Percentiles rank a stretch among this genome's conserved stretches.
Evolutionary conservation across 2,329 filamentous ascomycete genomes (phyloP).

Genomic region (Cadophora sp.): DNA sequence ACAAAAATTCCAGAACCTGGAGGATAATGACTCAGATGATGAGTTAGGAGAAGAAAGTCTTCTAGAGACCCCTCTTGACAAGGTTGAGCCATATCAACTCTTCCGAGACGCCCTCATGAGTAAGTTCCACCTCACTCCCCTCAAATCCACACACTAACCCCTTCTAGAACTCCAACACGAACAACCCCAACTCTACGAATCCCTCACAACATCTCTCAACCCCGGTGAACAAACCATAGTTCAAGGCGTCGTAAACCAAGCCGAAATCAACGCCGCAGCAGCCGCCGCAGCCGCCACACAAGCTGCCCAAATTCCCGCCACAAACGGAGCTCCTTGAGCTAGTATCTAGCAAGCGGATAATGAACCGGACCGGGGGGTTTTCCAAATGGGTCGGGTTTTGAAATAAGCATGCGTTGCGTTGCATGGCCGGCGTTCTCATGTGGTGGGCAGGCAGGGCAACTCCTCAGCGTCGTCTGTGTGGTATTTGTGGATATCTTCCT

Average conservation of each 20-base stretch:
- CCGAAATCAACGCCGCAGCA: slow-evolving; percentile 40
- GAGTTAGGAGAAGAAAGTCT: slow-evolving; percentile 93
- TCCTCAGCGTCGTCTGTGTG: slow-evolving; percentile 14
- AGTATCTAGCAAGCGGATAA: slow-evolving; percentile 28
- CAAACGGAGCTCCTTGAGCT: slow-evolving; percentile 41
- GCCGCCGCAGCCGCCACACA: slow-evolving; percentile 32
- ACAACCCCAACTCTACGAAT: slow-evolving; percentile 87
- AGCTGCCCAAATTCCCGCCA: slow-evolving; percentile 26
- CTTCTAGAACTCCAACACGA: slow-evolving; percentile 81
- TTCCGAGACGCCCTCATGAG: slow-evolving; percentile 85
- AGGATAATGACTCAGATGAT: slow-evolving; percentile 77
- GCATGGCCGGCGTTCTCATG: slow-evolving; percentile 38
- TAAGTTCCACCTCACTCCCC: slow-evolving; percentile 55
- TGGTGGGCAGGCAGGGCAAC: slow-evolving; percentile 13
- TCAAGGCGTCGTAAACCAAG: slow-evolving; percentile 69
- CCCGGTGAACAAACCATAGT: slow-evolving; percentile 83
- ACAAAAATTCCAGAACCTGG: slow-evolving; percentile 78
- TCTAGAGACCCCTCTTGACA: slow-evolving; percentile 92
- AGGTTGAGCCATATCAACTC: slow-evolving; percentile 90
- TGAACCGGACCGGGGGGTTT: neutral
- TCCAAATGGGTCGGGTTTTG: slow-evolving; percentile 25
- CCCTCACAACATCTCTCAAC: slow-evolving; percentile 78
- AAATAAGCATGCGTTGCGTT: slow-evolving; percentile 33
- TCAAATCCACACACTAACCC: slow-evolving; percentile 25
- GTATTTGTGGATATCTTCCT: slow-evolving; percentile 16